Evolutionary conservation across 345 rosid genomes (phyloP), one percentile per base, ranked within the genome.

Genomic region (Citrus medica): DNA sequence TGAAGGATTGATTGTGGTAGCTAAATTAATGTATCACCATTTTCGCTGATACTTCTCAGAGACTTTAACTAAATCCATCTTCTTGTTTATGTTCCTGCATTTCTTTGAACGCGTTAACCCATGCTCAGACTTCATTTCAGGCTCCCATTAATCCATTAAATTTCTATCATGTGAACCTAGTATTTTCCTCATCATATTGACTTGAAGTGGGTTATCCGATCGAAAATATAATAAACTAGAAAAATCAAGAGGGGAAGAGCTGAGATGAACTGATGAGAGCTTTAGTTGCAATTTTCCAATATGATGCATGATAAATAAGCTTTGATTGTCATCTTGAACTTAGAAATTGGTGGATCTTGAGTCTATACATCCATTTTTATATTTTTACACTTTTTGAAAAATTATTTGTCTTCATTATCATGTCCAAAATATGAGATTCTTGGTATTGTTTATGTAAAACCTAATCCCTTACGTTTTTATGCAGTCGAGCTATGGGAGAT

Each of bases 401-500:
- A 61, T 48, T 42, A 32, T 30, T 64, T 19, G 70, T 60, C 16
- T 42, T 75, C 19, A 1, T 4, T 42, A 53, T 30, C 24, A 53
- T 22, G 6, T 53, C 64, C 53, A 4, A 32, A 66, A 53, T 7
- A 25, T 27, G 59, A 6, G 60, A 48, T 64, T 1, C 51, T 14
- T 27, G 12, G 55, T 59, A 7, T 32, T 55, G 33, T 37, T 67
- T 38, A 27, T 21, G 72, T 69, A 53, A 56, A 79, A 38, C 76
- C 60, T 71, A 30, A 40, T 65, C 28, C 13, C 0, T 37, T 32
- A 30, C 74, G 16, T 76, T 74, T 48, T 79, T 17, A 72, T 86
- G 85, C 92, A 96, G 99, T 87, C 97, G 98, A 42, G 94, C 98
- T 60, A 87, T 89, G 81, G 97, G 98, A 59, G 95, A 96, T 86